Percentiles rank a stretch among this genome's conserved stretches.
phyloP scores from a whole-genome alignment of 805 yeast genomes.

The Suhomyces prunicola region DNA sequence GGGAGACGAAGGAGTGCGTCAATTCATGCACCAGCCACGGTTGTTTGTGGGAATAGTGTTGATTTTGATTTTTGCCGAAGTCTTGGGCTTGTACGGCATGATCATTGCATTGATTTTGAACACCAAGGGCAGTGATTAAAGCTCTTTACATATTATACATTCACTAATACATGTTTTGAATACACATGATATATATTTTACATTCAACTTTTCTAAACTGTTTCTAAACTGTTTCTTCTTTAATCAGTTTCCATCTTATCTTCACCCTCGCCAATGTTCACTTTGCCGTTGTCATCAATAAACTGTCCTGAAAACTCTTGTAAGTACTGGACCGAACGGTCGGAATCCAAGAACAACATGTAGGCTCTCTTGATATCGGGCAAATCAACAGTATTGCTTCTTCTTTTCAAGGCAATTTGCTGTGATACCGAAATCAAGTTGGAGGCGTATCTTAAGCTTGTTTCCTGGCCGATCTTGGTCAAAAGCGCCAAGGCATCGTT shows the following conservation, averaged over 20 bases:
- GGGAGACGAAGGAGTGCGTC: slow-evolving; percentile 91
- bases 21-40: slow-evolving; percentile 82
- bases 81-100: slow-evolving; percentile 89
- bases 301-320: slow-evolving; percentile 65
- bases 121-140: slow-evolving; percentile 70
- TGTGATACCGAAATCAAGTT: slow-evolving; percentile 88
- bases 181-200: neutral
- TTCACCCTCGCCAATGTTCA: slow-evolving; percentile 45
- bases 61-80: slow-evolving; percentile 88
- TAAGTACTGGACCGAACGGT: slow-evolving; percentile 82
- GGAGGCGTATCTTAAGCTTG: slow-evolving; percentile 88
- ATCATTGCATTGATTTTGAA: slow-evolving; percentile 89
- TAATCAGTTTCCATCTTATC: slow-evolving; percentile 37
- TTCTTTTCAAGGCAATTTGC: slow-evolving; percentile 80
- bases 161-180: neutral
- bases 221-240: neutral
- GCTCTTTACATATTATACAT: neutral
- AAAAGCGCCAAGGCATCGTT: slow-evolving; percentile 82
- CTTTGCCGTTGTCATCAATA: slow-evolving; percentile 77
- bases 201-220: neutral
- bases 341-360: slow-evolving; percentile 81
- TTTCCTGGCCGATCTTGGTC: slow-evolving; percentile 85
- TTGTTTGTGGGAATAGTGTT: slow-evolving; percentile 86
- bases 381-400: slow-evolving; percentile 66
- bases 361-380: slow-evolving; percentile 86